Evolutionary conservation across 2,329 filamentous ascomycete species (phyloP).

Genomic region (Tolypocladium paradoxum): DNA sequence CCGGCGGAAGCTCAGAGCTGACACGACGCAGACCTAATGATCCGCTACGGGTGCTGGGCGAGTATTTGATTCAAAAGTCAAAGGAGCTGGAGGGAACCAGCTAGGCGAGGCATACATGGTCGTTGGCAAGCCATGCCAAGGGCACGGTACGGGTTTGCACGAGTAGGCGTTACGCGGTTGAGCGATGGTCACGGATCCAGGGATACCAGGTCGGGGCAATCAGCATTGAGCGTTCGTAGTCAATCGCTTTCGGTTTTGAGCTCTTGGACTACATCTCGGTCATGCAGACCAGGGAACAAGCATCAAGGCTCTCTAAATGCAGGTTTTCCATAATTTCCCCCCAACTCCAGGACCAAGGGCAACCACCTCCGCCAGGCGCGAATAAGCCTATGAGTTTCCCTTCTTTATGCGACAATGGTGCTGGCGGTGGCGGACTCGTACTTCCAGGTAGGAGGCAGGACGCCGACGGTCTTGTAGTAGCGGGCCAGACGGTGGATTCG

Average conservation of each 20-base stretch:
- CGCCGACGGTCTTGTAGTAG: constrained; percentile 96
- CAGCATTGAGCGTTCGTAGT: constrained; percentile 10
- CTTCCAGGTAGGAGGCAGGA: constrained; percentile 88
- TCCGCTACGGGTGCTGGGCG: constrained; percentile 57
- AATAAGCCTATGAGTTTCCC: constrained; percentile 5
- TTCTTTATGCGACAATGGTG: constrained; percentile 77
- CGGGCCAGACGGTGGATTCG: constrained; percentile 98
- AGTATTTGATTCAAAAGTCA: constrained; percentile 59
- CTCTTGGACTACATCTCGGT: constrained; percentile 19
- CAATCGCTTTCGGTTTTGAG: constrained; percentile 24
- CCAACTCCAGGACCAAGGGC: constrained; percentile 33
- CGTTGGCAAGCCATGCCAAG: constrained; percentile 1
- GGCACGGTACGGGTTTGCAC: constrained; percentile 1
- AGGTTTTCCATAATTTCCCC: constrained; percentile 28
- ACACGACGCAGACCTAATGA: constrained; percentile 43
- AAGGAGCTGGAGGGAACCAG: constrained; percentile 45
- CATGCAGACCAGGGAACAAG: constrained; percentile 25
- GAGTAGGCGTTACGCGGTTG: background rate
- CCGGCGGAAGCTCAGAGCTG: background rate
- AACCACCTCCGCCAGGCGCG: constrained; percentile 17
- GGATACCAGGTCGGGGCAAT: constrained; percentile 11
- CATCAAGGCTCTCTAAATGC: constrained; percentile 33
- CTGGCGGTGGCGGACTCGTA: constrained; percentile 96
- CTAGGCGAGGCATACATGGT: constrained; percentile 6
- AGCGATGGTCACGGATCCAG: background rate